Conservation (phyloP, 495 filamentous ascomycete genomes). For the Lichina pygmaea region DNA sequence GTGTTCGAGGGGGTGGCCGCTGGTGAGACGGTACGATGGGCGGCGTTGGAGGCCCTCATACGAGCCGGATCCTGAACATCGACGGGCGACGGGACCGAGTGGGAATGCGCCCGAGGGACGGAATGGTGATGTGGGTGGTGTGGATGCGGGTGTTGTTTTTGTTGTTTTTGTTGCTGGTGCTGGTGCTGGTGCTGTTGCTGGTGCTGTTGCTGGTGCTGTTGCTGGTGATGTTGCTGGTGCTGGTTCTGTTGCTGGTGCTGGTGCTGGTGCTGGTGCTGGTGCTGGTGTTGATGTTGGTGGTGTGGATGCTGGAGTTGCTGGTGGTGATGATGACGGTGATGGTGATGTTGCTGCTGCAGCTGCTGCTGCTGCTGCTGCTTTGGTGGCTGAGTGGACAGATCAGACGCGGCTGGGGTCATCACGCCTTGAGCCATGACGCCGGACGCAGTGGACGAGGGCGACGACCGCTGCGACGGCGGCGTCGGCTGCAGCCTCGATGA, state of each 20-base stretch:
- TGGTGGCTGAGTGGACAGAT: background rate
- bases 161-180: background rate
- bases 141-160: no score
- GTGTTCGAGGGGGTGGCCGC: background rate
- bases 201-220: background rate
- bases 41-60: background rate
- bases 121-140: no score
- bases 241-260: background rate
- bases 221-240: background rate
- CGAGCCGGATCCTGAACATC: background rate
- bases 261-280: conserved; percentile 5
- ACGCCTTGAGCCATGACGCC: conserved; percentile 40
- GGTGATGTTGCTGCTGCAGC: conserved; percentile 16
- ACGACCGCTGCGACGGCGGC: conserved; percentile 57
- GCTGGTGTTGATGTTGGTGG: conserved; percentile 8
- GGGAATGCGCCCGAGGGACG: no score
- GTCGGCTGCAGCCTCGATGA: conserved; percentile 45
- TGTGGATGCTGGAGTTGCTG: background rate
- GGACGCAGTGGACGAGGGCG: conserved; percentile 49
- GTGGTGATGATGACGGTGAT: conserved; percentile 7
- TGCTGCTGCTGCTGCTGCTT: conserved; percentile 14
- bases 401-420: conserved; percentile 36
- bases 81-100: background rate
- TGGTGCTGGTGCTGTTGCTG: conserved; percentile 4
- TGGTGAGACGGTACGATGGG: background rate